phyloP scores from a whole-genome alignment of 345 rosid genomes.

The Xanthoceras sorbifolium region DNA sequence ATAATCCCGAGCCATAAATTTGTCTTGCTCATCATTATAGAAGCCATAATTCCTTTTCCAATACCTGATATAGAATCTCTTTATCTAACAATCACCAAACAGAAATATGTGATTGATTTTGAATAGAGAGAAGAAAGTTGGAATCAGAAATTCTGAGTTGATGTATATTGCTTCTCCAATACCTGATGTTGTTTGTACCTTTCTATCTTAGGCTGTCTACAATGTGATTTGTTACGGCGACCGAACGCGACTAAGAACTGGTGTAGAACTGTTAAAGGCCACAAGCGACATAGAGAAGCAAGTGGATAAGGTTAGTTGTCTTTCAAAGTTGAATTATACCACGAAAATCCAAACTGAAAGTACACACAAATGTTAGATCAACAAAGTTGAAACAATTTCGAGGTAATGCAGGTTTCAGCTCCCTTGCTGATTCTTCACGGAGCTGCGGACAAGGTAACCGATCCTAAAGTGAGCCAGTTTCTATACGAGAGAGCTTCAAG shows the following conservation, averaged over 20 bases:
- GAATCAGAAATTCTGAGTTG: too few species aligned
- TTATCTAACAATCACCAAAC: not conserved
- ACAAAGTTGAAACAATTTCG: constrained; percentile 10
- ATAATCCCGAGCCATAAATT: not conserved
- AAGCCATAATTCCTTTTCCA: too few species aligned
- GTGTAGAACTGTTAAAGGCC: constrained; percentile 73
- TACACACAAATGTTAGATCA: not conserved
- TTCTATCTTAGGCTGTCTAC: constrained; percentile 58
- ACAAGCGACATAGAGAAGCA: constrained; percentile 72
- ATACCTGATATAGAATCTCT: not conserved
- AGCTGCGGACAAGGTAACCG: constrained; percentile 86
- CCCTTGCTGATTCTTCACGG: constrained; percentile 90
- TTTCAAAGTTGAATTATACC: not conserved
- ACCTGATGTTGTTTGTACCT: constrained; percentile 3
- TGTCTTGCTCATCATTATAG: not conserved
- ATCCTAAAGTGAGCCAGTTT: constrained; percentile 77
- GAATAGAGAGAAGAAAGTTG: too few species aligned
- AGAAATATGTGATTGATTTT: too few species aligned
- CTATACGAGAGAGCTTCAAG: constrained; percentile 73
- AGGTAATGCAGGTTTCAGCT: constrained; percentile 62
- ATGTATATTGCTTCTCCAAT: too few species aligned
- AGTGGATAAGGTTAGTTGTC: constrained; percentile 51
- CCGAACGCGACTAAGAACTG: constrained; percentile 63
- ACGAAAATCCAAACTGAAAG: not conserved
- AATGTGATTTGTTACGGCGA: constrained; percentile 76